These are phyloP conservation scores for Stagonosporopsis rhizophila DNA, from an alignment of 2,329 filamentous ascomycete genomes.

Conservation along the genomic window DNA sequence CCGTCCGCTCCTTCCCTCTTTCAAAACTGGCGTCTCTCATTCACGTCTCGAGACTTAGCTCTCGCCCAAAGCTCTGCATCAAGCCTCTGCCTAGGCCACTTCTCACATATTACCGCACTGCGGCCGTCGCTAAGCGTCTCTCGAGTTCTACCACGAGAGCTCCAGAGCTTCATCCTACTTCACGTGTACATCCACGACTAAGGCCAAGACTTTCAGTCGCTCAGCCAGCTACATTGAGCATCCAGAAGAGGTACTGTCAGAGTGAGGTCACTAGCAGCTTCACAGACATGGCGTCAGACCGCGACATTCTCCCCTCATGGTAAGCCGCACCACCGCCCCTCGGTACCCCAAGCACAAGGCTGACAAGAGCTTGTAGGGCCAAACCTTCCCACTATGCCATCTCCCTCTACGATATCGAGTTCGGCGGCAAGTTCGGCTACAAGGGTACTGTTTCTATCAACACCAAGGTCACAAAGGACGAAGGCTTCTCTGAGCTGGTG, in stretches of 20 bases:
- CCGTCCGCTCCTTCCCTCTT: slow-evolving; percentile 16
- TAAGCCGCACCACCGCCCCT: slow-evolving; percentile 32
- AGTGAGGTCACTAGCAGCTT: slow-evolving; percentile 42
- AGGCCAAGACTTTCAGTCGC: slow-evolving; percentile 26
- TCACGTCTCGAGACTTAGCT: slow-evolving; percentile 44
- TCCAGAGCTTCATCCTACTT: slow-evolving; percentile 27
- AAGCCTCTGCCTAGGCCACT: slow-evolving; percentile 26
- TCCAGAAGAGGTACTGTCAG: slow-evolving; percentile 42
- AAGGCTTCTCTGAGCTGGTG: slow-evolving; percentile 72
- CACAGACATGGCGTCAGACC: slow-evolving; percentile 54
- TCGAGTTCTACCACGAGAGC: slow-evolving; percentile 27
- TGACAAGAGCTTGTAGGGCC: slow-evolving; percentile 59
- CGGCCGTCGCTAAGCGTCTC: slow-evolving; percentile 22
- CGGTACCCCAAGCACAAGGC: slow-evolving; percentile 4
- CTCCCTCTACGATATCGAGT: slow-evolving; percentile 79
- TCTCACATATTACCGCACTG: slow-evolving; percentile 16
- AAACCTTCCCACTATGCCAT: slow-evolving; percentile 88
- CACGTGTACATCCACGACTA: slow-evolving; percentile 25
- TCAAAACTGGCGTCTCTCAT: slow-evolving; percentile 44
- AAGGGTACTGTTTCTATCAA: slow-evolving; percentile 85
- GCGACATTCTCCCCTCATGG: slow-evolving; percentile 56
- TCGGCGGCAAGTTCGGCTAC: slow-evolving; percentile 77
- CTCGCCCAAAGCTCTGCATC: slow-evolving; percentile 40
- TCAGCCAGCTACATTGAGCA: slow-evolving; percentile 19
- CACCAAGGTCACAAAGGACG: slow-evolving; percentile 71